Evolutionary conservation across 805 yeast genomes (phyloP), one percentile per base, ranked within the genome.

Genomic region (Wickerhamiella siamensis): DNA sequence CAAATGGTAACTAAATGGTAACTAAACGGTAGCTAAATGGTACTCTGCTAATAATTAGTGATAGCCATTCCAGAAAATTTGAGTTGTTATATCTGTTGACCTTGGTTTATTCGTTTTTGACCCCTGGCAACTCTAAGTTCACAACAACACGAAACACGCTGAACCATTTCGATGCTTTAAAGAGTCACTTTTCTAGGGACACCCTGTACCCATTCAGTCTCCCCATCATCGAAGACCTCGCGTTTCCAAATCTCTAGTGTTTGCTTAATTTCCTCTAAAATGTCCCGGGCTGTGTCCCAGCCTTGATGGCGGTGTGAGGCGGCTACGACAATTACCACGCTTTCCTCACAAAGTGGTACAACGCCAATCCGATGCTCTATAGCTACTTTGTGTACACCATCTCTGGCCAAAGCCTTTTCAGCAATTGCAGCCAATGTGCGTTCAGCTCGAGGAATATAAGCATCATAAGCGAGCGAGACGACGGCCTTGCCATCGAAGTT

Each of bases 181-280:
- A n/a, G n/a, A n/a, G n/a, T n/a, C n/a, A n/a, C 29, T 24, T 24
- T 24, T 8, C 29, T 6, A 12, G 29, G 10, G 6, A 24, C 29
- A 12, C 29, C 49, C 40, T 60, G 61, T 38, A 67, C 67, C 75
- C 75, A 71, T n/a, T 44, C 35, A 2, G 53, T 43, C 1, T 59
- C 36, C 1, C 71, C 74, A 49, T 67, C 71, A 0, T 36, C 49
- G 45, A 66, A 71, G 16, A 55, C 53, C 48, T 71, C 77, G 33
- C 56, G 55, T 48, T 71, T 71, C 77, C 77, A 71, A 16, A 71
- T 69, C 49, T 71, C 77, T 3, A 61, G 69, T 2, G 50, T 49
- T 39, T 54, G 59, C 52, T 71, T 71, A 31, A 71, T 62, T 37
- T 56, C 54, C 42, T 71, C 74, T 15, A 71, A 49, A 0, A 67